Evolutionary conservation across 73 alveolate species (phyloP).

Genomic region (Paramecium pentaurelia): DNA sequence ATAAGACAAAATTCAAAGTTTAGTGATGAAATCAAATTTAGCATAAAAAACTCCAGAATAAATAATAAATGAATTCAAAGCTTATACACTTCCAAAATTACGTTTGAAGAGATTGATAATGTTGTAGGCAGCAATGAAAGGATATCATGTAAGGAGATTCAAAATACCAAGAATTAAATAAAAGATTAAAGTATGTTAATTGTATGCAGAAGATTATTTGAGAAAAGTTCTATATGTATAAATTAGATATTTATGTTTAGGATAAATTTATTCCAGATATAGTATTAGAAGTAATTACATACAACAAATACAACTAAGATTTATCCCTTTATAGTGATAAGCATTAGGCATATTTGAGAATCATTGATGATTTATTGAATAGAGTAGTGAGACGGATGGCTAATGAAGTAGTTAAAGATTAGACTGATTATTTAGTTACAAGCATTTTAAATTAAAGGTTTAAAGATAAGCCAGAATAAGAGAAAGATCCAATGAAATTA

Average conservation of each 20-base stretch:
- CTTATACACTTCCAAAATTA: conserved; percentile 54
- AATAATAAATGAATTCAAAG: conserved; percentile 59
- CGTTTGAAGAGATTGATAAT: conserved; percentile 50
- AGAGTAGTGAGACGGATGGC: conserved; percentile 59
- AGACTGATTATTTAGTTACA: conserved; percentile 58
- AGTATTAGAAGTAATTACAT: conserved; percentile 50
- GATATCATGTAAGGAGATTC: conserved; percentile 58
- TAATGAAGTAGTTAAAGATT: conserved; percentile 56
- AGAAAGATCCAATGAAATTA: conserved; percentile 59
- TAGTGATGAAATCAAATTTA: neutral
- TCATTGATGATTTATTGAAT: conserved; percentile 41
- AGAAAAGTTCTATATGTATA: conserved; percentile 45
- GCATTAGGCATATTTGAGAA: conserved; percentile 13
- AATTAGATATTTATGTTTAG: neutral
- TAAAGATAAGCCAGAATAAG: conserved; percentile 46
- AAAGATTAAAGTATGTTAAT: neutral
- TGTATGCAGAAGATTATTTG: conserved; percentile 29
- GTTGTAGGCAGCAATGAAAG: conserved; percentile 56
- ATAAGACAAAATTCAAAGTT: neutral
- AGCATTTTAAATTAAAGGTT: conserved; percentile 57
- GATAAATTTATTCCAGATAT: conserved; percentile 60
- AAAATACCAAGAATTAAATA: conserved; percentile 49
- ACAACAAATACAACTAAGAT: conserved; percentile 56
- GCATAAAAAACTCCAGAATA: conserved; percentile 54
- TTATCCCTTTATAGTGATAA: conserved; percentile 41